phyloP scores from a whole-genome alignment of 257 asterid species.

The Lavandula angustifolia region DNA sequence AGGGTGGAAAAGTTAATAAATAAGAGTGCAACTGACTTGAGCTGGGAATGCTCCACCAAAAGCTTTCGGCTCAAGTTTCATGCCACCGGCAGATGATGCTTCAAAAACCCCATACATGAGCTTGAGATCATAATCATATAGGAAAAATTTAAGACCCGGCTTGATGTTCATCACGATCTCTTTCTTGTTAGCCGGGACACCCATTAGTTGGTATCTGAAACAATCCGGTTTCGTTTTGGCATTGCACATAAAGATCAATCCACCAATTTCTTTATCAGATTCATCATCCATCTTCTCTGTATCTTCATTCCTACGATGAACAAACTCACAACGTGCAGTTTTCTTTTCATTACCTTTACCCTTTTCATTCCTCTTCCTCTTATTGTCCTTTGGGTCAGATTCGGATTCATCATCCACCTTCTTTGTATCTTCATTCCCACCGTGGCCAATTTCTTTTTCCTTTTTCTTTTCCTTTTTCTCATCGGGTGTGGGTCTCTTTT shows the following conservation, averaged over 20 bases:
- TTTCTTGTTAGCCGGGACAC: slow-evolving; percentile 64
- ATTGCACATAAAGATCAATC: slow-evolving; percentile 89
- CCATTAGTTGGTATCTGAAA: slow-evolving; percentile 74
- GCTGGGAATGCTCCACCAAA: slow-evolving; percentile 88
- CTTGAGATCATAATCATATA: slow-evolving; percentile 84
- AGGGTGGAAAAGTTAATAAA: slow-evolving; percentile 16
- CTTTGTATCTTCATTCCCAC: slow-evolving; percentile 23
- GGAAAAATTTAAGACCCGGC: slow-evolving; percentile 83
- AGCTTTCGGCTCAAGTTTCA: slow-evolving; percentile 84
- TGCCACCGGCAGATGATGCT: slow-evolving; percentile 91
- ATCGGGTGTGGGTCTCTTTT: not conserved
- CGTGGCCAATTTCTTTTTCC: slow-evolving; percentile 22
- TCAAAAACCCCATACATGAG: slow-evolving; percentile 83
- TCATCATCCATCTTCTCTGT: slow-evolving; percentile 33
- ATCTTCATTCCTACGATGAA: not conserved
- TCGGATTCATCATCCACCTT: too few species aligned
- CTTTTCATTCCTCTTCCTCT: too few species aligned
- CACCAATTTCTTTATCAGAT: slow-evolving; percentile 54
- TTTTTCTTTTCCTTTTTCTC: slow-evolving; percentile 13
- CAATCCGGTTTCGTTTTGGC: slow-evolving; percentile 93
- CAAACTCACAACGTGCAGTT: too few species aligned
- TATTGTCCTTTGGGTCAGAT: too few species aligned
- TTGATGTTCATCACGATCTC: slow-evolving; percentile 65
- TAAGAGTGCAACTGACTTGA: slow-evolving; percentile 54
- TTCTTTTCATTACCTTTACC: too few species aligned